These are phyloP conservation scores for Cyphellophora europaea DNA, from an alignment of 2,329 filamentous ascomycete species.

Conservation along the genomic window DNA sequence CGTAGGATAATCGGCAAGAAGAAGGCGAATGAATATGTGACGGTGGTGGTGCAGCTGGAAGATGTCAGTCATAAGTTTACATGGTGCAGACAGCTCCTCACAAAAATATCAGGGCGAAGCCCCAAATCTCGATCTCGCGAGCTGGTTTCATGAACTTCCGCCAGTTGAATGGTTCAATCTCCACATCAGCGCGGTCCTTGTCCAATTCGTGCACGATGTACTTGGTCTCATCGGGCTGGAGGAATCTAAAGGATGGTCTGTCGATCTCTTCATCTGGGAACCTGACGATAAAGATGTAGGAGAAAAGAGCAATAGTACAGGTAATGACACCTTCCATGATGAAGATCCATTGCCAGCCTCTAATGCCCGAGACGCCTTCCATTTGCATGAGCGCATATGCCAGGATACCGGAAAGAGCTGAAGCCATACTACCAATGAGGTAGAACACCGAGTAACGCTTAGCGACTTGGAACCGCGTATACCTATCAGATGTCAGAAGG, in stretches of 20 bases:
- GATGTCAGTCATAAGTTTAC: not conserved
- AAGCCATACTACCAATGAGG: constrained; percentile 20
- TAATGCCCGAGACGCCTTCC: constrained; percentile 45
- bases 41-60: constrained; percentile 1
- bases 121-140: constrained; percentile 12
- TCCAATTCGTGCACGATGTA: constrained; percentile 50
- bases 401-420: constrained; percentile 44
- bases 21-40: constrained; percentile 17
- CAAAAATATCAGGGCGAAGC: constrained; percentile 9
- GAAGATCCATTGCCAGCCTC: constrained; percentile 63
- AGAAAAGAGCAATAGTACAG: constrained; percentile 47
- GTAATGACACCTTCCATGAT: constrained; percentile 56
- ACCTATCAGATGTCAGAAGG: no score
- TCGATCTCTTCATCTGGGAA: constrained; percentile 54
- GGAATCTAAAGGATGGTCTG: constrained; percentile 45
- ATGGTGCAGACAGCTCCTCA: not conserved
- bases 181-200: constrained; percentile 39
- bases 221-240: constrained; percentile 47
- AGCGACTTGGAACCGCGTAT: constrained; percentile 18
- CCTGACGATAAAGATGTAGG: constrained; percentile 63
- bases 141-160: not conserved
- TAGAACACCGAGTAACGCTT: constrained; percentile 4
- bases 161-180: constrained; percentile 18
- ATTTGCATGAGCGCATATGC: constrained; percentile 60
- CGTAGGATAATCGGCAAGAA: constrained; percentile 30